These are phyloP conservation scores for Colletotrichum liriopes DNA, from an alignment of 2,329 filamentous ascomycete genomes.

Conservation along the genomic window DNA sequence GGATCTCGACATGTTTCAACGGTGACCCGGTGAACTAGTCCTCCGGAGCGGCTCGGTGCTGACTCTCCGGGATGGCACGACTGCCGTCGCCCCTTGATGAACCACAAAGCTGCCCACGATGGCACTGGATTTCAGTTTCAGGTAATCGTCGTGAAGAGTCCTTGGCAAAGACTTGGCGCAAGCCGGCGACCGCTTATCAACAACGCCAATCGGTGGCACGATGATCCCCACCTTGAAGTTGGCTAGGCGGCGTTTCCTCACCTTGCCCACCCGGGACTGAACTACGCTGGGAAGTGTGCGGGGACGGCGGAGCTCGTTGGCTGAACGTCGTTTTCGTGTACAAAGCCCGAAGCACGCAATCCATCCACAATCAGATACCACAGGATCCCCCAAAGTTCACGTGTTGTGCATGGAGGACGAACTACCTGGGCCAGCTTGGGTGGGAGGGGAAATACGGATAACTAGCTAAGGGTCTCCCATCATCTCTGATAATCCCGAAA, in stretches of 20 bases:
- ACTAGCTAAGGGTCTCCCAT: slow-evolving; percentile 15
- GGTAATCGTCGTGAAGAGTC: neutral
- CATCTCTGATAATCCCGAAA: slow-evolving; percentile 8
- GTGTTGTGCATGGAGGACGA: neutral
- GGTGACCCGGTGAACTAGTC: neutral
- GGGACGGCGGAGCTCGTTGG: slow-evolving; percentile 29
- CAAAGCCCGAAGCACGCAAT: slow-evolving; percentile 40
- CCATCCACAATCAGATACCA: slow-evolving; percentile 35
- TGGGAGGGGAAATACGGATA: slow-evolving; percentile 18
- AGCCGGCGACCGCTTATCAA: slow-evolving; percentile 16
- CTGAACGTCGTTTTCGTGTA: neutral
- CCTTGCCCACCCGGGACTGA: slow-evolving; percentile 25
- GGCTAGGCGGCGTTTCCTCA: neutral
- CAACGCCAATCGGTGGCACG: slow-evolving; percentile 17
- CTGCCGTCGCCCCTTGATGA: neutral
- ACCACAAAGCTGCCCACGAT: neutral
- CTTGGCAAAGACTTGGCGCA: slow-evolving; percentile 9
- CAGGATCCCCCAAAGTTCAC: neutral
- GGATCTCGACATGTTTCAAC: neutral
- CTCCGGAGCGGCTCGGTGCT: neutral
- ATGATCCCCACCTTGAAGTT: slow-evolving; percentile 24
- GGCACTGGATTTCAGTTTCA: neutral
- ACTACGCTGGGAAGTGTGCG: slow-evolving; percentile 21
- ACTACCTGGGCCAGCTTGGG: neutral
- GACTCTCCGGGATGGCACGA: neutral